Percentiles rank a stretch among this genome's conserved stretches.
Evolutionary conservation across 2,329 filamentous ascomycete species (phyloP).

Genomic region (Herpotrichia juniperi): DNA sequence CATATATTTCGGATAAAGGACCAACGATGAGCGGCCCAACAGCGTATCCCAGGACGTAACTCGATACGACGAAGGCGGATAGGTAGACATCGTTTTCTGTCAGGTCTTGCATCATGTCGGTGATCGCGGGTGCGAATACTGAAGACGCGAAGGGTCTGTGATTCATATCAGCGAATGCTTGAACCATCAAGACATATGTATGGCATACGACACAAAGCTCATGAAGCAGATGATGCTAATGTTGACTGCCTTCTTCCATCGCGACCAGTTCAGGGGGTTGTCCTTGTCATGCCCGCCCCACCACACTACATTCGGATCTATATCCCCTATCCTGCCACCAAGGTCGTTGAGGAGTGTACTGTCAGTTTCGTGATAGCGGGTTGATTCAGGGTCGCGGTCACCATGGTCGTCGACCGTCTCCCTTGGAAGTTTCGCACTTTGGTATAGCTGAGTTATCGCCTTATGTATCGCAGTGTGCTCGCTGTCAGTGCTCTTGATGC

Average conservation of each 20-base stretch:
- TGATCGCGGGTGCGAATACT: constrained; percentile 31
- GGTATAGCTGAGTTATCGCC: not conserved
- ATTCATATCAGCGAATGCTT: not conserved
- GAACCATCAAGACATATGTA: not conserved
- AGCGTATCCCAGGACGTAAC: constrained; percentile 18
- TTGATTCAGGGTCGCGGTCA: not conserved
- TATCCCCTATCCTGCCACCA: not conserved
- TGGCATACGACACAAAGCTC: constrained; percentile 32
- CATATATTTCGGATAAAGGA: constrained; percentile 18
- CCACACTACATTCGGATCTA: constrained; percentile 62
- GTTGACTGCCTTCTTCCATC: constrained; percentile 21
- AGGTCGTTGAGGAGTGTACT: not conserved
- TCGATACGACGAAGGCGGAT: constrained; percentile 28
- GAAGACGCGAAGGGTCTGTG: constrained; percentile 30
- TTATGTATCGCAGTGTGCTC: not conserved
- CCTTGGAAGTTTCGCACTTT: not conserved
- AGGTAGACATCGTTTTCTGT: constrained; percentile 20
- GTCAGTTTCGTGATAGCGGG: not conserved
- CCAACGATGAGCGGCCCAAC: constrained; percentile 17
- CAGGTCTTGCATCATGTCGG: constrained; percentile 25
- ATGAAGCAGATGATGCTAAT: constrained; percentile 27
- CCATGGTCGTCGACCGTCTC: not conserved
- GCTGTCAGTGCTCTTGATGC: constrained; percentile 4
- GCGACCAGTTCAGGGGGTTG: constrained; percentile 64
- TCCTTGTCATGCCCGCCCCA: constrained; percentile 59